Base-by-base conservation (phyloP, 176 grass and related monocot genomes). In the Typha latifolia region DNA sequence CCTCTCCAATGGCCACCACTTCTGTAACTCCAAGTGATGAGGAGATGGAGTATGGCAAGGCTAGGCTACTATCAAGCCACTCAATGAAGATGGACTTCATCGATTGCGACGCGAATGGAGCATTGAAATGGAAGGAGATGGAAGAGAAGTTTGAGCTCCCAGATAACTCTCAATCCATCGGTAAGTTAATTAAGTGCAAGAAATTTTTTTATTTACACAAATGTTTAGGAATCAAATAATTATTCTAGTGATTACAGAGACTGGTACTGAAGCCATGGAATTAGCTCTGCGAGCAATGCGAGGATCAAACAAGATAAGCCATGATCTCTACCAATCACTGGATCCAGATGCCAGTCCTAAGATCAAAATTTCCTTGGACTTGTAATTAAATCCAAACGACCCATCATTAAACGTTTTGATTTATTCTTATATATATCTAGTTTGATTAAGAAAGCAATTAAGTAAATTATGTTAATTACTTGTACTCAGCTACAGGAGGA, bases 51-150 rank as follows among this genome's bases (percentile, higher is more conserved):
- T 47, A 64, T 6, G 76, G 67, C 19, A 64, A 72, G 48, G 61
- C 47, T 4, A 79, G 70, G 76, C 53, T 79, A 53, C 15, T 79
- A 5, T 55, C 57, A 23, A 48, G 62, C 55, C 76, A 51, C 71
- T 79, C 76, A 13, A 47, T 71, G 2, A 72, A 49, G 12, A 66
- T 49, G 23, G 68, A 79, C 20, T 66, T 66, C 14, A 22, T 79
- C 13, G 76, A 79, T 29, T 72, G 16, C 22, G 61, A 52, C 67
- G 76, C n/a, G 22, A 79, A 79, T 19, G 76, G 68, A 14, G 68
- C 51, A 0, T 29, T 79, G 47, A 72, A 65, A 72, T 79, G 76
- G 76, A 79, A 64, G 67, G 76, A 79, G 61, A 15, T 72, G 15
- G 76, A 79, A 31, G 52, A 34, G 26, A 32, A 50, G 27, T 32